A percentile compares a stretch with the other conserved stretches of the same genome.
These are phyloP conservation scores for Musa itinerans DNA, from an alignment of 176 grass and related monocot species.

Conservation along the genomic window DNA sequence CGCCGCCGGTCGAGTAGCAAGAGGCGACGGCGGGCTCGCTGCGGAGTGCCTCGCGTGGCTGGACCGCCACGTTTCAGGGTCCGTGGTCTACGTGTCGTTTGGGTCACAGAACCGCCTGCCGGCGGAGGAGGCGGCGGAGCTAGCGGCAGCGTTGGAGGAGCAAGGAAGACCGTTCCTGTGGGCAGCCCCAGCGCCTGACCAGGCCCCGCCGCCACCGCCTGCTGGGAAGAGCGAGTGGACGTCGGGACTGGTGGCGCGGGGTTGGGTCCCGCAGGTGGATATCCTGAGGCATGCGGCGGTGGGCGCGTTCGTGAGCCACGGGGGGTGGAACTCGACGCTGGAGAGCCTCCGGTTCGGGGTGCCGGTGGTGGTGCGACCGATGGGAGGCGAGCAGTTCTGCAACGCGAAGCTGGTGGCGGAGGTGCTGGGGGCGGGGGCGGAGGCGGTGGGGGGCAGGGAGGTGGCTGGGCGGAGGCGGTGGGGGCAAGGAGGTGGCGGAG, in stretches of 20 bases:
- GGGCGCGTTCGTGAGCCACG: slow-evolving; percentile 34
- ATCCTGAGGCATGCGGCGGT: slow-evolving; percentile 18
- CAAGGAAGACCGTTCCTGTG: slow-evolving; percentile 24
- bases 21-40: background rate
- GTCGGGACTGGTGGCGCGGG: slow-evolving; percentile 3
- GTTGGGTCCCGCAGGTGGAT: slow-evolving; percentile 37
- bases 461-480: slow-evolving; percentile 18
- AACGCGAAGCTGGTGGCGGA: slow-evolving; percentile 30
- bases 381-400: slow-evolving; percentile 32
- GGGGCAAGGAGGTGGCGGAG: background rate
- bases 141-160: slow-evolving; percentile 14
- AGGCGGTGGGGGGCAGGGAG: background rate
- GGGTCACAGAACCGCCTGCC: slow-evolving; percentile 26
- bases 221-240: background rate
- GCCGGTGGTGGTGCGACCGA: slow-evolving; percentile 22
- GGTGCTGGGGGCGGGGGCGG: slow-evolving; percentile 19
- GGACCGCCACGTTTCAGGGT: slow-evolving; percentile 8
- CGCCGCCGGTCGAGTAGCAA: background rate
- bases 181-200: slow-evolving; percentile 7
- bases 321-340: slow-evolving; percentile 37
- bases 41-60: slow-evolving; percentile 18
- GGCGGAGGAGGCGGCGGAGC: slow-evolving; percentile 9
- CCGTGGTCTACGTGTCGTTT: slow-evolving; percentile 34
- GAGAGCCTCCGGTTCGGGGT: slow-evolving; percentile 25
- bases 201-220: background rate